Evolutionary conservation across 2,329 filamentous ascomycete genomes (phyloP).

Genomic region (Dendryphion nanum): DNA sequence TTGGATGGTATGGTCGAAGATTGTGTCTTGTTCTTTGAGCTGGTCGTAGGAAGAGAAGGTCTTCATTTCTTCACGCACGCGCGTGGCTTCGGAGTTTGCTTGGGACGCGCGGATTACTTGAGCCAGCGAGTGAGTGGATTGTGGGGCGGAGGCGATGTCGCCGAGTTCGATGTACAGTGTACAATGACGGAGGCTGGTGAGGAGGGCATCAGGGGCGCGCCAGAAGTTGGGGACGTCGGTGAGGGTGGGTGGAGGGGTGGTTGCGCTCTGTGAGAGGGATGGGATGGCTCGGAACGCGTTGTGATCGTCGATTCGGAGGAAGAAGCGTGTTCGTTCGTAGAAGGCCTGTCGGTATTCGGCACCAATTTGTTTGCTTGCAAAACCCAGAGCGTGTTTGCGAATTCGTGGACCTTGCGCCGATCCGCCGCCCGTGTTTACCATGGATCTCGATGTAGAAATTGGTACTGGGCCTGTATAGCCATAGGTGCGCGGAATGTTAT

Average conservation of each 20-base stretch:
- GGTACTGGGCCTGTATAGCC: conserved; percentile 8
- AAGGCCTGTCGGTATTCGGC: conserved; percentile 14
- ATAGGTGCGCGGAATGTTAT: conserved; percentile 5
- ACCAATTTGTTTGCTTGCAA: conserved; percentile 8
- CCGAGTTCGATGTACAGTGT: conserved; percentile 15
- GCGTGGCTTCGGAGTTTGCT: not conserved
- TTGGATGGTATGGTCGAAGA: conserved; percentile 5
- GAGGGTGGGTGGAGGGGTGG: not conserved
- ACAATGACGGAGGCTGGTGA: conserved; percentile 11
- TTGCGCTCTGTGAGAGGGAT: not conserved
- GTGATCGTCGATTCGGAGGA: conserved; percentile 9
- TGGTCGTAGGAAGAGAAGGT: conserved; percentile 1
- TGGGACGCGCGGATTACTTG: not conserved
- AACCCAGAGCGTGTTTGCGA: conserved; percentile 10
- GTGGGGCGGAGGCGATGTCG: conserved; percentile 1
- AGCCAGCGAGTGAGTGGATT: conserved; percentile 4
- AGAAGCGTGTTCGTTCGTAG: conserved; percentile 18
- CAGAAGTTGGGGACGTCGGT: conserved; percentile 7
- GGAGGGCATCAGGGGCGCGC: conserved; percentile 4
- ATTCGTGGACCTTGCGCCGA: not conserved
- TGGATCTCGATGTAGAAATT: not conserved
- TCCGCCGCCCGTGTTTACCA: not conserved
- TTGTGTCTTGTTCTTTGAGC: not conserved
- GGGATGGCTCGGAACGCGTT: conserved; percentile 7
- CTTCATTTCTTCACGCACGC: conserved; percentile 4